These are phyloP conservation scores for Centrapalus pauciflorus DNA, from an alignment of 129 eudicot genomes.

Conservation along the genomic window DNA sequence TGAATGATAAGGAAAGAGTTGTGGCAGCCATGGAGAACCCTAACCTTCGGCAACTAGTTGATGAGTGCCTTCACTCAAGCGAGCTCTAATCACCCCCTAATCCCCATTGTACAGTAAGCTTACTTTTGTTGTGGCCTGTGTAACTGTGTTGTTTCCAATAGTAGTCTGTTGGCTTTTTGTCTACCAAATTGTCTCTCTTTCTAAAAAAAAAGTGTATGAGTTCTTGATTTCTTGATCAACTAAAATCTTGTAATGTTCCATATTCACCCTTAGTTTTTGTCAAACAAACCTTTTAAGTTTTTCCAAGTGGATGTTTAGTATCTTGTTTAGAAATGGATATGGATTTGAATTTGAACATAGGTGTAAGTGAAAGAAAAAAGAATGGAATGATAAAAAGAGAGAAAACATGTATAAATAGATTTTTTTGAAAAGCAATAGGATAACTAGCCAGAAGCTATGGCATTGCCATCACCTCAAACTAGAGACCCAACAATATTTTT, in stretches of 20 bases:
- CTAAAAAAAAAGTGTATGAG: neutral
- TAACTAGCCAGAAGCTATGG: too few relatives aligned
- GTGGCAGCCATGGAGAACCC: slow-evolving; percentile 93
- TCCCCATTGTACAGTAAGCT: slow-evolving; percentile 29
- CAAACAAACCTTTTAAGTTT: too few relatives aligned
- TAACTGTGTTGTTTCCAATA: neutral
- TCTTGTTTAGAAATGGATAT: too few relatives aligned
- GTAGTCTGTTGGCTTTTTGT: slow-evolving; percentile 12
- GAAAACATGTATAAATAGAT: too few relatives aligned
- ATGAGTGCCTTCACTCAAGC: slow-evolving; percentile 76
- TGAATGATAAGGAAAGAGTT: slow-evolving; percentile 87
- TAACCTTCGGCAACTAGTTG: slow-evolving; percentile 85
- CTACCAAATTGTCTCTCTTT: neutral
- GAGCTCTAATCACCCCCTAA: slow-evolving; percentile 45
- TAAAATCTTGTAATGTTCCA: neutral
- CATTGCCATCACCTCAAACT: too few relatives aligned
- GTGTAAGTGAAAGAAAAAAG: too few relatives aligned
- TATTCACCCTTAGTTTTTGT: too few relatives aligned
- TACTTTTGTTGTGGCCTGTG: slow-evolving; percentile 14
- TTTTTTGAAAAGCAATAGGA: too few relatives aligned
- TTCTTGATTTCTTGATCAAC: neutral
- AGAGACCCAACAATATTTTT: too few relatives aligned
- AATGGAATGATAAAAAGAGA: too few relatives aligned
- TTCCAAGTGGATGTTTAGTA: too few relatives aligned
- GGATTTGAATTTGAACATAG: too few relatives aligned